Evolutionary conservation across 345 rosid species (phyloP).

Genomic region (Corchorus capsularis): DNA sequence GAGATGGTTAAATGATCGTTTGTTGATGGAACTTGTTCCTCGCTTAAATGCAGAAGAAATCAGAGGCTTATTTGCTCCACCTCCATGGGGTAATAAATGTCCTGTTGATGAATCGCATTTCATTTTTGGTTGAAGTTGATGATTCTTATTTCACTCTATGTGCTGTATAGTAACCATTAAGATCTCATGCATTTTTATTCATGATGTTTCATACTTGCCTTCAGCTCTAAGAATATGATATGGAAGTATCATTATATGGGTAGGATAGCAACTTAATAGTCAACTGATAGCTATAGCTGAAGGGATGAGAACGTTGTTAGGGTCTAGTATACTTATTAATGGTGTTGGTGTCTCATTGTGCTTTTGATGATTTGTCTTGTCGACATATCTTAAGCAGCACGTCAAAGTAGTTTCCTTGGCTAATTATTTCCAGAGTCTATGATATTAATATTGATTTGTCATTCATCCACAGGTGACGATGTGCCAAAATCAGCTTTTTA

Average conservation of each 20-base stretch:
- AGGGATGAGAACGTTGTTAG: background rate
- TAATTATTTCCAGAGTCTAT: background rate
- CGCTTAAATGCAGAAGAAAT: slow-evolving; percentile 83
- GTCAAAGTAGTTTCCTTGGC: background rate
- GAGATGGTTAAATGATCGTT: slow-evolving; percentile 89
- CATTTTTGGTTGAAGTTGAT: background rate
- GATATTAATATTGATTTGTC: slow-evolving; percentile 22
- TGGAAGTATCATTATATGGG: background rate
- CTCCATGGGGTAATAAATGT: slow-evolving; percentile 82
- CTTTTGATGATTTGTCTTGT: background rate
- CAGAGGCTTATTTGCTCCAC: slow-evolving; percentile 97
- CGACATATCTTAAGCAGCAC: background rate
- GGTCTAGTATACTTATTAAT: background rate
- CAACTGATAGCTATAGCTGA: background rate
- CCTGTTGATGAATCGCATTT: background rate
- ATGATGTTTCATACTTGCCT: background rate
- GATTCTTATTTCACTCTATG: background rate
- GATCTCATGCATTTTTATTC: background rate
- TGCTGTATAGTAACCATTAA: background rate
- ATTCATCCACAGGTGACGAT: slow-evolving; percentile 65
- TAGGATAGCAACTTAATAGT: background rate
- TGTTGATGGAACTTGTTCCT: slow-evolving; percentile 97
- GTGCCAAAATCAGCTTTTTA: slow-evolving; percentile 82
- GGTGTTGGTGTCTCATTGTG: background rate
- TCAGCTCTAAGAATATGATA: background rate